Percentiles rank a stretch among this genome's conserved stretches.
These are phyloP conservation scores for Sclerotinia glacialis DNA, from an alignment of 2,329 filamentous ascomycete genomes.

Conservation along the genomic window DNA sequence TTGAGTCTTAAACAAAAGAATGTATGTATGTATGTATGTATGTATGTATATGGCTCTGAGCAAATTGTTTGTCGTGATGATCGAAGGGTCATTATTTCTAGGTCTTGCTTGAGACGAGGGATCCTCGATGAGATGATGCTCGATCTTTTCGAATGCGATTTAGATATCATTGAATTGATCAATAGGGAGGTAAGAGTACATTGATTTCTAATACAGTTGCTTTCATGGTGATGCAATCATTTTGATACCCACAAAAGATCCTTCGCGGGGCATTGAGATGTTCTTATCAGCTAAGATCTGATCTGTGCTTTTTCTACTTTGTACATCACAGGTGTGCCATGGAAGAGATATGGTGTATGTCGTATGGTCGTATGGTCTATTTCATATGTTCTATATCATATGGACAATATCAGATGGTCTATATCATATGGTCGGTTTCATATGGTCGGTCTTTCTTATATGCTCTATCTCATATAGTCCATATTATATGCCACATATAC, in stretches of 20 bases:
- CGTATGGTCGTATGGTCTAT: no score
- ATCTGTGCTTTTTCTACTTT: no score
- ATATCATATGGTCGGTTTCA: no score
- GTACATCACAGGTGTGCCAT: no score
- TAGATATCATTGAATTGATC: not conserved
- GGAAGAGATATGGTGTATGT: no score
- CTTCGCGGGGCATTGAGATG: constrained; percentile 1
- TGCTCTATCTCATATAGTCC: no score
- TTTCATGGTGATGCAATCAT: not conserved
- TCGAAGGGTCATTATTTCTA: not conserved
- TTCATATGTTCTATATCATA: no score
- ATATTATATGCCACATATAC: no score
- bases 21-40: no score
- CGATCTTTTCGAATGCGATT: not conserved
- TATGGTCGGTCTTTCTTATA: no score
- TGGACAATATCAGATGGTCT: no score
- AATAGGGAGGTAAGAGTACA: not conserved
- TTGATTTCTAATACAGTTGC: not conserved
- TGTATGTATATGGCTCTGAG: not conserved
- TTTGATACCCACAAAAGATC: not conserved
- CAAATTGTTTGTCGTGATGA: not conserved
- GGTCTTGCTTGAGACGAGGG: no score
- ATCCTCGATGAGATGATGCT: not conserved
- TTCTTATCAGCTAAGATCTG: not conserved
- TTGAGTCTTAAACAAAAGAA: not conserved